phyloP scores from a whole-genome alignment of 2,329 filamentous ascomycete species.

The Chalara sp. region DNA sequence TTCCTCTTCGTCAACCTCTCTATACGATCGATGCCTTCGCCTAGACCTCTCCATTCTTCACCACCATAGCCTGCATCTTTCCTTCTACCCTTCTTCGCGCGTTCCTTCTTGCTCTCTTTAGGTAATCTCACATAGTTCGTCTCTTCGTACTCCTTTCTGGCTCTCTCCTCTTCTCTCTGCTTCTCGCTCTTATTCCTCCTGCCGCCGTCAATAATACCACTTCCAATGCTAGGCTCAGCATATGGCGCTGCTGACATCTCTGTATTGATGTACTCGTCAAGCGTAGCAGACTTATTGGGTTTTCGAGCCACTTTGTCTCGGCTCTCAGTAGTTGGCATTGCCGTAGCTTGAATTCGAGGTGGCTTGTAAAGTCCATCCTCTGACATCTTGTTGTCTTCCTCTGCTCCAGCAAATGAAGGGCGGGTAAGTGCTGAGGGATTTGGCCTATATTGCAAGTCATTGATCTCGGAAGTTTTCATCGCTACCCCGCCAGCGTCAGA shows the following conservation, averaged over 20 bases:
- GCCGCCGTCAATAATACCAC: conserved; percentile 74
- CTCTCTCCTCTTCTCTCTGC: conserved; percentile 70
- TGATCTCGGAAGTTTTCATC: conserved; percentile 31
- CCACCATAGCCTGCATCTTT: conserved; percentile 66
- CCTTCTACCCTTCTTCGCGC: conserved; percentile 51
- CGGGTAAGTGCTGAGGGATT: conserved; percentile 42
- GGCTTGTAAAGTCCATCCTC: conserved; percentile 76
- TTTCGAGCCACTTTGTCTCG: conserved; percentile 52
- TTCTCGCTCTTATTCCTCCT: conserved; percentile 70
- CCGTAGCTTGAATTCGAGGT: conserved; percentile 78
- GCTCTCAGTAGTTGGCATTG: conserved; percentile 59
- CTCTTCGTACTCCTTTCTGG: conserved; percentile 84
- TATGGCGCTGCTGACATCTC: conserved; percentile 78
- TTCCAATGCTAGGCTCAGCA: conserved; percentile 85
- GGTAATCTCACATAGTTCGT: conserved; percentile 84
- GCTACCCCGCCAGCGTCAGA: conserved; percentile 16
- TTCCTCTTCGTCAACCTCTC: conserved; percentile 72
- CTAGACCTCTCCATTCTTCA: conserved; percentile 85
- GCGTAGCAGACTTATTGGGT: conserved; percentile 68
- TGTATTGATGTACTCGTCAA: conserved; percentile 85
- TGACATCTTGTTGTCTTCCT: conserved; percentile 29
- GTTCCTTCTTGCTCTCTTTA: conserved; percentile 81
- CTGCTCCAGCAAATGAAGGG: conserved; percentile 16
- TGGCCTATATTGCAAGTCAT: conserved; percentile 56
- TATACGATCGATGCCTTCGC: conserved; percentile 81